Evolutionary conservation across 805 yeast genomes (phyloP).

Genomic region (Suhomyces xylopsoci): DNA sequence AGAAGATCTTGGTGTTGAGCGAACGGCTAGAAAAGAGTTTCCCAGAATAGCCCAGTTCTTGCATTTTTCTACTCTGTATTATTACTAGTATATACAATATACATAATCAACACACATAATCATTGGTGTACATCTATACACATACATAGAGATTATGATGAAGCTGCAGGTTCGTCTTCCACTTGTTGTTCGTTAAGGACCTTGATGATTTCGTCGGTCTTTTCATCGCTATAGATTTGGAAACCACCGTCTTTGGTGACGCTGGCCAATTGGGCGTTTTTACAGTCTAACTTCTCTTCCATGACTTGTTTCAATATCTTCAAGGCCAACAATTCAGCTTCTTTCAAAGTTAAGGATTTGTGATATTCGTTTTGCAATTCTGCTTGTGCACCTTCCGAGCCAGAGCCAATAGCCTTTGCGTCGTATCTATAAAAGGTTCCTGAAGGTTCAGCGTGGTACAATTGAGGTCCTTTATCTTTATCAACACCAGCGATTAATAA

Average conservation of each 20-base stretch:
- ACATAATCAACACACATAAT: not conserved
- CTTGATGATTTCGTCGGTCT: slow-evolving; percentile 78
- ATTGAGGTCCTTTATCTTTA: slow-evolving; percentile 89
- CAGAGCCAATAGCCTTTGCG: slow-evolving; percentile 98
- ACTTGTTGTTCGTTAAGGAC: slow-evolving; percentile 68
- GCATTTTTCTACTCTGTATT: slow-evolving; percentile 1
- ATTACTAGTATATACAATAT: slow-evolving; percentile 1
- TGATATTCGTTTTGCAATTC: slow-evolving; percentile 97
- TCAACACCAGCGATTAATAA: slow-evolving; percentile 92
- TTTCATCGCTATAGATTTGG: slow-evolving; percentile 76
- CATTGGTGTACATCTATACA: not conserved
- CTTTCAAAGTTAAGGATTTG: slow-evolving; percentile 82
- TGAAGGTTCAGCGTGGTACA: slow-evolving; percentile 98
- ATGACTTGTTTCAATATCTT: slow-evolving; percentile 94
- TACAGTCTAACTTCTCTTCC: slow-evolving; percentile 97
- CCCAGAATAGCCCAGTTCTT: slow-evolving; percentile 16
- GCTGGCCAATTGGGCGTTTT: slow-evolving; percentile 91
- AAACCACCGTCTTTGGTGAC: slow-evolving; percentile 87
- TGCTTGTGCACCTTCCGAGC: slow-evolving; percentile 98
- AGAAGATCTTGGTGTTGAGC: slow-evolving; percentile 40
- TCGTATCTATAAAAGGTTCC: slow-evolving; percentile 97
- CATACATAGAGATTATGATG: not conserved
- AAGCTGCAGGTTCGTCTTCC: slow-evolving; percentile 27
- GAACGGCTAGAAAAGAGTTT: slow-evolving; percentile 41
- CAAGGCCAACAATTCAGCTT: slow-evolving; percentile 86